Percentiles rank a stretch among this genome's conserved stretches.
phyloP scores from a whole-genome alignment of 768 basidiomycete genomes.

The Mycena indigotica region DNA sequence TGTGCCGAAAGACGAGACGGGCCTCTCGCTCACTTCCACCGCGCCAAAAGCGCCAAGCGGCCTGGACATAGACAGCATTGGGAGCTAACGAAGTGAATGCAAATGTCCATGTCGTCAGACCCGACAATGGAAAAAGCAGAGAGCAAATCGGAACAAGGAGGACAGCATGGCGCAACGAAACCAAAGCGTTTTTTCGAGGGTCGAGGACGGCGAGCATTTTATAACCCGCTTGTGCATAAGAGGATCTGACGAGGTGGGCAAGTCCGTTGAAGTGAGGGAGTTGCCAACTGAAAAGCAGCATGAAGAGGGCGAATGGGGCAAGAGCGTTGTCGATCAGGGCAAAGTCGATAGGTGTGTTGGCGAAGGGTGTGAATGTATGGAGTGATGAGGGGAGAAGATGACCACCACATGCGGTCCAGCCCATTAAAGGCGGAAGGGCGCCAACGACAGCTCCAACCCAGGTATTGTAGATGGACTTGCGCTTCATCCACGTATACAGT shows the following conservation, averaged over 20 bases:
- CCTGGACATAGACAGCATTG: slow-evolving; percentile 67
- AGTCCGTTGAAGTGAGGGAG: slow-evolving; percentile 97
- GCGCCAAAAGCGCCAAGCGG: slow-evolving; percentile 78
- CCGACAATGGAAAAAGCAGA: slow-evolving; percentile 81
- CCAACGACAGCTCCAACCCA: slow-evolving; percentile 96
- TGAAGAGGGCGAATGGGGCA: slow-evolving; percentile 76
- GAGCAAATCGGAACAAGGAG: slow-evolving; percentile 79
- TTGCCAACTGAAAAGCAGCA: slow-evolving; percentile 94
- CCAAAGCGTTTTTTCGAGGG: slow-evolving; percentile 79
- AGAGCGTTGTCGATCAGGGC: slow-evolving; percentile 78
- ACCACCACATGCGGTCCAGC: slow-evolving; percentile 95
- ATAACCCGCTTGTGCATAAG: slow-evolving; percentile 93
- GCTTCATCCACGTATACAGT: slow-evolving; percentile 90
- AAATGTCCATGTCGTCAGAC: slow-evolving; percentile 91
- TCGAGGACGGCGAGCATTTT: slow-evolving; percentile 85
- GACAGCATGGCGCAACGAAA: slow-evolving; percentile 80
- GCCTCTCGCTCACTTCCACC: slow-evolving; percentile 77
- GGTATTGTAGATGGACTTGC: slow-evolving; percentile 80
- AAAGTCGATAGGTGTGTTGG: slow-evolving; percentile 46
- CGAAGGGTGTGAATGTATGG: slow-evolving; percentile 63
- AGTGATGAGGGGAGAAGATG: slow-evolving; percentile 65
- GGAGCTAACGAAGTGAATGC: slow-evolving; percentile 75
- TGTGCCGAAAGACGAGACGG: slow-evolving; percentile 72
- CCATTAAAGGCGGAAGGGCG: slow-evolving; percentile 92
- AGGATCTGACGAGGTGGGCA: slow-evolving; percentile 81